Evolutionary conservation across 208 protist genomes (phyloP), one percentile per base, ranked within the genome.

Genomic region (Trypanosoma congolense): DNA sequence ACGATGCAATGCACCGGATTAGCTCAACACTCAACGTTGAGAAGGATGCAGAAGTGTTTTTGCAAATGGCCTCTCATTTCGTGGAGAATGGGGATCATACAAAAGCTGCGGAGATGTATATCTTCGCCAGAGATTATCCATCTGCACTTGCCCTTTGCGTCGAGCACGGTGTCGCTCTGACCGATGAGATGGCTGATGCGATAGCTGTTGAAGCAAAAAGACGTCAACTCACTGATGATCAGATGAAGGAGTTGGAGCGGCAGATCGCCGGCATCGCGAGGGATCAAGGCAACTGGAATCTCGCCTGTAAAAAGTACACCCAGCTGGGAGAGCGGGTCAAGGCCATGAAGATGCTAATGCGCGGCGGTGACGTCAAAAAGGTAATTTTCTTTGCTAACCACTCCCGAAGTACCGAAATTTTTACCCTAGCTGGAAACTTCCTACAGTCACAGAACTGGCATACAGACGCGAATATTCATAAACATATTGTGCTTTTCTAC

Each of bases 351-450:
- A 93, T 96, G 75, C 85, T 99, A 12, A 87, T 99, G 77, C 93
- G 93, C 49, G 96, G 93, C 4, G 96, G 95, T 41, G 96, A 99
- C 66, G 94, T 88, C 22, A 87, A 96, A 43, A 98, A 98, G 73
- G 96, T 99, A 52, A 96, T 98, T 57, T 97, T 97, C 75, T 98
- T 97, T 68, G 96, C 97, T 0, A 96, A 93, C 61, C 91, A 98
- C 68, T 97, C 93, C 10, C 83, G 93, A 31, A 87, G 92, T 52
- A 55, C 69, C 2, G 90, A 98, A 55, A 96, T 98, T 41, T 98
- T 96, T 71, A 96, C 97, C 10, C 68, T 98, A 22, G 95, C 96
- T 0, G 97, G 85, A 6, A 98, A 98, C 77, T 98, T 97, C 61
- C 73, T 98, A 44, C 97, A 98, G 73, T 97, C 80, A 14, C 80